Conservation (phyloP, 2,329 filamentous ascomycete species). For the Calonectria pauciramosa region DNA sequence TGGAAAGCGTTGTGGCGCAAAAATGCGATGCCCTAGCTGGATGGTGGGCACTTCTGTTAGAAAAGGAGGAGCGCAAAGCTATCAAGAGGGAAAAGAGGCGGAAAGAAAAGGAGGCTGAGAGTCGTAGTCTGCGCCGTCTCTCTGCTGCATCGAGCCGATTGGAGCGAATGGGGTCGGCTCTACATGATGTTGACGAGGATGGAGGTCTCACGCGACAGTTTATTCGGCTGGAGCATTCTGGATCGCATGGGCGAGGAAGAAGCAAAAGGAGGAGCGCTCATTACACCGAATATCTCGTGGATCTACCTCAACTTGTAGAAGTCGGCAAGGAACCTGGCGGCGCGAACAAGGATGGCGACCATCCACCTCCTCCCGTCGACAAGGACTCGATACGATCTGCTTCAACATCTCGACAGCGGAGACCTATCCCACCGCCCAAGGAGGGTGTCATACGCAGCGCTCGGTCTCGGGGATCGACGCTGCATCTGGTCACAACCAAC, state of each 20-base stretch:
- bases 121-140: constrained; percentile 82
- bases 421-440: constrained; percentile 86
- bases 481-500: constrained; percentile 84
- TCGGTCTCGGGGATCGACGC: constrained; percentile 83
- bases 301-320: constrained; percentile 84
- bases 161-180: constrained; percentile 82
- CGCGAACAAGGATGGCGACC: constrained; percentile 57
- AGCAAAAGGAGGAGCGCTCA: constrained; percentile 81
- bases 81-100: constrained; percentile 84
- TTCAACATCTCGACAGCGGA: constrained; percentile 83
- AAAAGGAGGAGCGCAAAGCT: constrained; percentile 94
- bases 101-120: constrained; percentile 86
- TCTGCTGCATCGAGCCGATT: constrained; percentile 92
- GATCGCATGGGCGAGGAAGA: constrained; percentile 79
- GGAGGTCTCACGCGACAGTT: constrained; percentile 65
- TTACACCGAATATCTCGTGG: constrained; percentile 74
- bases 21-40: constrained; percentile 91
- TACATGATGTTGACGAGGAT: constrained; percentile 86
- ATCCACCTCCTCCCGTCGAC: constrained; percentile 80
- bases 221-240: constrained; percentile 57
- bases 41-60: constrained; percentile 95
- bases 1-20: constrained; percentile 92
- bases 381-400: constrained; percentile 82
- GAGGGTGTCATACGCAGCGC: constrained; percentile 78
- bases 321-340: constrained; percentile 60